Base-by-base conservation (phyloP, 345 rosid genomes). In the Tarenaya hassleriana region DNA sequence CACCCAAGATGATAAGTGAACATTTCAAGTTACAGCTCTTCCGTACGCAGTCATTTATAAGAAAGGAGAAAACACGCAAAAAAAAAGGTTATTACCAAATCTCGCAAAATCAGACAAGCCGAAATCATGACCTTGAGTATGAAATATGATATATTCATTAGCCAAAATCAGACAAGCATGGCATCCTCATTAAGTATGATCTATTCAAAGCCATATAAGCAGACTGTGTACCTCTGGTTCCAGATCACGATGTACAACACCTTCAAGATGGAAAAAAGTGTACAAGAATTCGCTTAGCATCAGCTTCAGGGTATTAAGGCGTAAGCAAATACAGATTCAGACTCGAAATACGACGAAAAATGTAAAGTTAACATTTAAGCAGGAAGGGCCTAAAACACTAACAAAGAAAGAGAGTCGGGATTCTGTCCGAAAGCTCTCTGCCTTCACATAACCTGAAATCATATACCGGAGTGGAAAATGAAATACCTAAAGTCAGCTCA, bases 221-320 rank as follows among this genome's bases (percentile, higher is more conserved):
- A 31, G 32, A 57, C 4, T 56, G 17, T 56, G 53, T 69, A 88
- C 97, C 95, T 94, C 97, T 3, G 99, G 97, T 63, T 94, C 86
- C 35, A 94, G 66, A 69, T 94, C 99, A 62, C 97, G 91, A 39
- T 94, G 97, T 44, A 88, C 95, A 69, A 88, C 97, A 34, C 97
- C 99, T 76, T 94, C 92, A 67, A 88, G 87, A 76, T 88, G 97
- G 57, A 84, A 94, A 75, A 81, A 94, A 3, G 99, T 88, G 94
- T 49, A 78, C 69, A 71, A 88, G 57, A 37, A 86, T 83, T 18
- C 61, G 71, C 64, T 81, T 94, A 41, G 97, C 90, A 72, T 88
- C 99, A 34, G 80, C 89, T 70, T 94, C 99, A 1, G 76, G 66
- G 64, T 80, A 69, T 21, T 18, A 69, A 68, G 29, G 53, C 9